A percentile compares a stretch with the other conserved stretches of the same genome.
Conservation (phyloP, 139 green algal species). For the Closterium sp. region DNA sequence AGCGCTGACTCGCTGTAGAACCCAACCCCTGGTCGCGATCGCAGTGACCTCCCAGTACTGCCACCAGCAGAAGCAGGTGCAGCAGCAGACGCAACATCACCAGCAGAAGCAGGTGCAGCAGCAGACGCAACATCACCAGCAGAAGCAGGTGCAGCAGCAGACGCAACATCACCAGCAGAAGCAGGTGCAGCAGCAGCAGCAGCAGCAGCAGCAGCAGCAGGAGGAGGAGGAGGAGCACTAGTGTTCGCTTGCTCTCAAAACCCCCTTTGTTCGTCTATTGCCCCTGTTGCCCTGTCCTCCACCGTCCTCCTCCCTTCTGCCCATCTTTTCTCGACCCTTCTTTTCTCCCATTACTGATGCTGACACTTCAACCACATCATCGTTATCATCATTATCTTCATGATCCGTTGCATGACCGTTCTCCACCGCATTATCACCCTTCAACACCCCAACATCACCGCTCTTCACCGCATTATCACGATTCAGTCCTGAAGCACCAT, state of each 20-base stretch:
- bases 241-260: background rate
- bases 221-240: too few species aligned
- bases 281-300: too few species aligned
- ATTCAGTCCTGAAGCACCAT: too few species aligned
- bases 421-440: background rate
- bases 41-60: background rate
- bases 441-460: background rate
- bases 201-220: background rate
- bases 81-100: background rate
- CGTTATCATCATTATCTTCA: background rate
- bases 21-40: background rate
- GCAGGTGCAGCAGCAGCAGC: background rate
- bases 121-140: background rate
- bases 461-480: too few species aligned
- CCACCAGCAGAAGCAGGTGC: background rate
- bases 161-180: background rate
- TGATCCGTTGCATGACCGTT: background rate
- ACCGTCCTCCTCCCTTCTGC: background rate
- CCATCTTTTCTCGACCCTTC: background rate
- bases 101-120: background rate
- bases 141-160: background rate
- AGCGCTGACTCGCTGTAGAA: background rate
- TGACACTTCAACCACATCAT: background rate
- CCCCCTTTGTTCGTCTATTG: too few species aligned
- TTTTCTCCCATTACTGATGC: background rate